These are phyloP conservation scores for Eimeria tenella DNA, from an alignment of 169 alveolate genomes.

Conservation along the genomic window DNA sequence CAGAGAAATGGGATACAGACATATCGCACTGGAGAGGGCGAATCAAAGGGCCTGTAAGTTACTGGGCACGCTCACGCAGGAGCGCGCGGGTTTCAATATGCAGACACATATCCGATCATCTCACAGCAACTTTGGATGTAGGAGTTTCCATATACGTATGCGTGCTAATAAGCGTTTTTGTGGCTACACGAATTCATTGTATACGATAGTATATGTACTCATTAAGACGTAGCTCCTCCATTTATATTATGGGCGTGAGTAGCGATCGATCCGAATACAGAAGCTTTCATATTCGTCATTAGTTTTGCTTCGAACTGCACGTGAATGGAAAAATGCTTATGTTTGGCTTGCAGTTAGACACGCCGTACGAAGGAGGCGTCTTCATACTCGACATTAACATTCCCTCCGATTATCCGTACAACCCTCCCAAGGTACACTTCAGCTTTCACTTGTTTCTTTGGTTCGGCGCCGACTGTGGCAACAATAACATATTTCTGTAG, in stretches of 20 bases:
- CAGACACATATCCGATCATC: background rate
- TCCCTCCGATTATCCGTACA: constrained; percentile 97
- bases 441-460: background rate
- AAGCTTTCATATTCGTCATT: too few species aligned
- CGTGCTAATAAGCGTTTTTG: background rate
- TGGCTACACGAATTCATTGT: too few species aligned
- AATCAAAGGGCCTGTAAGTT: constrained; percentile 11
- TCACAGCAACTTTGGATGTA: too few species aligned
- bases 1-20: background rate
- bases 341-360: constrained; percentile 86
- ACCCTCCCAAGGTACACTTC: constrained; percentile 90
- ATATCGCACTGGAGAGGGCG: background rate
- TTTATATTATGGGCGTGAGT: too few species aligned
- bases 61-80: background rate
- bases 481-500: background rate
- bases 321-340: too few species aligned
- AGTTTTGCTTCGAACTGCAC: too few species aligned
- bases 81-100: background rate
- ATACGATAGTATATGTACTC: too few species aligned
- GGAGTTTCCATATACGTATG: background rate
- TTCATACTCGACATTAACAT: constrained; percentile 93
- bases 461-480: background rate
- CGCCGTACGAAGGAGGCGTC: constrained; percentile 96
- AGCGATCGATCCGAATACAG: too few species aligned
- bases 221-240: too few species aligned